Conservation (phyloP, 2,329 filamentous ascomycete genomes). For the Exophiala bonariae region DNA sequence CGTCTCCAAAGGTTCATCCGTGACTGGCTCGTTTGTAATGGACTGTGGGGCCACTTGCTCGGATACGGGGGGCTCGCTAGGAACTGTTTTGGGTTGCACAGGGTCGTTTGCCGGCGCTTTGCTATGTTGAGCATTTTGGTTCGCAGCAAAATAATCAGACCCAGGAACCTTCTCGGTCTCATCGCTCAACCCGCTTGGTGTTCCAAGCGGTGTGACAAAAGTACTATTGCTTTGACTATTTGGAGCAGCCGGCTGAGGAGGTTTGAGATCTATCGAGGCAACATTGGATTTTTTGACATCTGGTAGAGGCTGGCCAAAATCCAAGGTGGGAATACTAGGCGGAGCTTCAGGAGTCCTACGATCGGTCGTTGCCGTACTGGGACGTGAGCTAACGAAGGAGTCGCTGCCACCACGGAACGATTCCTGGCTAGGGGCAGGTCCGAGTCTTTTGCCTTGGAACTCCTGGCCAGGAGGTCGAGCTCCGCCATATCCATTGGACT, state of each 20-base stretch:
- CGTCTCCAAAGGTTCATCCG: slow-evolving; percentile 30
- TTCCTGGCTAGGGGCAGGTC: slow-evolving; percentile 11
- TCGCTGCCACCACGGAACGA: slow-evolving; percentile 9
- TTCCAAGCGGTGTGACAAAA: slow-evolving; percentile 37
- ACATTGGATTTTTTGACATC: slow-evolving; percentile 16
- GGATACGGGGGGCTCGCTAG: slow-evolving; percentile 2
- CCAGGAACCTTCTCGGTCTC: neutral
- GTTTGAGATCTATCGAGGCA: slow-evolving; percentile 29
- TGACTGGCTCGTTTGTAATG: slow-evolving; percentile 16
- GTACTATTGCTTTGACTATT: slow-evolving; percentile 33
- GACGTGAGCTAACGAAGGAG: slow-evolving; percentile 8
- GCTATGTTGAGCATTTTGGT: slow-evolving; percentile 6
- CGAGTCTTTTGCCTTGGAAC: slow-evolving; percentile 12
- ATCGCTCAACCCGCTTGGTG: slow-evolving; percentile 33
- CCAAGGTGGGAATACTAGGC: slow-evolving; percentile 13
- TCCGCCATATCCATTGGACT: slow-evolving; percentile 13
- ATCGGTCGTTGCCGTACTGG: slow-evolving; percentile 18
- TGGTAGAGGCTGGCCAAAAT: slow-evolving; percentile 11
- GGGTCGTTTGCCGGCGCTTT: slow-evolving; percentile 4
- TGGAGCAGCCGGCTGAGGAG: slow-evolving; percentile 31
- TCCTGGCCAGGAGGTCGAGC: slow-evolving; percentile 7
- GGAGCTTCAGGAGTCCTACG: slow-evolving; percentile 14
- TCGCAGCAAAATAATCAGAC: slow-evolving; percentile 12
- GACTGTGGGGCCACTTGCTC: slow-evolving; percentile 5
- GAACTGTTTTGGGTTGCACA: slow-evolving; percentile 6